A percentile compares a stretch with the other conserved stretches of the same genome.
Evolutionary conservation across 2,329 filamentous ascomycete species (phyloP).

Genomic region (Ophiostoma piceae): DNA sequence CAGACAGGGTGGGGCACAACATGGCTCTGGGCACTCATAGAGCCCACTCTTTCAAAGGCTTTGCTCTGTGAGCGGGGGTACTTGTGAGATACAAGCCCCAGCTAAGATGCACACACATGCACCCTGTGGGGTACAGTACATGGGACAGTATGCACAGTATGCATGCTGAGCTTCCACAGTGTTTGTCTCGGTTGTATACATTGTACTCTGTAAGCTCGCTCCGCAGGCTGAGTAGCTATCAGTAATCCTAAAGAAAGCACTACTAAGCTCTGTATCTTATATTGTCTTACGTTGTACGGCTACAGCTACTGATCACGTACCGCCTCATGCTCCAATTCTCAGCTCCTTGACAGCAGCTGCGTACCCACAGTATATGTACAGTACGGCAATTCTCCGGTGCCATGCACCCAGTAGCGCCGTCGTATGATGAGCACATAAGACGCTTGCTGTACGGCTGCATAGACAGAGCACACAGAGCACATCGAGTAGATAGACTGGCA

Average conservation of each 20-base stretch:
- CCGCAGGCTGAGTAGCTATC: not conserved
- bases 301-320: not conserved
- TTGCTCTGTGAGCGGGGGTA: not conserved
- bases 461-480: too few species aligned
- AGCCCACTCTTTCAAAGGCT: not conserved
- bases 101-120: slow-evolving; percentile 3
- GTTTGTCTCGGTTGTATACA: too few species aligned
- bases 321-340: not conserved
- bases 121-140: slow-evolving; percentile 9
- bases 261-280: not conserved
- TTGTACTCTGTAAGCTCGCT: not conserved
- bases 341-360: not conserved
- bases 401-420: too few species aligned
- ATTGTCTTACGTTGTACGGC: not conserved
- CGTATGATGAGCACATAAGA: not conserved
- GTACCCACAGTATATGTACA: not conserved
- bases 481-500: too few species aligned
- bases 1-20: not conserved
- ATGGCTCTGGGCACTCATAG: not conserved
- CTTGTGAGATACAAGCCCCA: slow-evolving; percentile 6
- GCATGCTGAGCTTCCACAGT: not conserved
- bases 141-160: not conserved
- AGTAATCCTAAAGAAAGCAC: too few species aligned
- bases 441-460: too few species aligned
- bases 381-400: not conserved